A percentile compares a stretch with the other conserved stretches of the same genome.
phyloP scores from a whole-genome alignment of 495 filamentous ascomycete genomes.

The Xylaria grammica region DNA sequence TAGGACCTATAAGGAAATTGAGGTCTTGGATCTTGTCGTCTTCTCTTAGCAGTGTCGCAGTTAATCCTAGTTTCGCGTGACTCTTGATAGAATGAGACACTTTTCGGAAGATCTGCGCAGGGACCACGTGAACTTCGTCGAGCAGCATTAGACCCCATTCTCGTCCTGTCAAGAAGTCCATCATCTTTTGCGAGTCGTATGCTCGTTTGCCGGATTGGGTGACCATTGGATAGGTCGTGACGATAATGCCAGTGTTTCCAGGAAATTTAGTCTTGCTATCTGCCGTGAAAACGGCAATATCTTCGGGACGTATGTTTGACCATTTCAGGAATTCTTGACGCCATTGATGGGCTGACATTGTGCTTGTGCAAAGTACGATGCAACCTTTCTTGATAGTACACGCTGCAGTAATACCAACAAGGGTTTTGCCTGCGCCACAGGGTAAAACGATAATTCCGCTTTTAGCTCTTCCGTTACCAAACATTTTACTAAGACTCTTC shows the following conservation, averaged over 20 bases:
- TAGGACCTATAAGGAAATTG: conserved; percentile 97
- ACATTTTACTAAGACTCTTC: conserved; percentile 98
- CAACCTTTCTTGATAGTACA: conserved; percentile 97
- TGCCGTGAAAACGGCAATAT: conserved; percentile 93
- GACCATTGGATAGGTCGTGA: conserved; percentile 98
- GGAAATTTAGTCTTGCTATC: conserved; percentile 91
- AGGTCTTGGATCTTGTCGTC: conserved; percentile 98
- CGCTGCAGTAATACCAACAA: conserved; percentile 95
- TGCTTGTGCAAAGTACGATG: conserved; percentile 93
- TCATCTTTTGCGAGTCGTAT: conserved; percentile 94
- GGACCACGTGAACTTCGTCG: conserved; percentile 98
- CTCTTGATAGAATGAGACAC: conserved; percentile 90
- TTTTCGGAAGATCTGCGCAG: conserved; percentile 91
- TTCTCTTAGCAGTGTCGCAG: conserved; percentile 91
- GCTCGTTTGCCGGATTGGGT: conserved; percentile 81
- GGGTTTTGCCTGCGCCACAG: conserved; percentile 95
- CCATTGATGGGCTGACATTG: conserved; percentile 99
- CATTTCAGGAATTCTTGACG: conserved; percentile 93
- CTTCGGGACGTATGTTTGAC: conserved; percentile 94
- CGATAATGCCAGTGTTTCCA: conserved; percentile 89
- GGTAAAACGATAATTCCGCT: conserved; percentile 97
- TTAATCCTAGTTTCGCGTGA: conserved; percentile 95
- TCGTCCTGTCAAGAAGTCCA: conserved; percentile 88
- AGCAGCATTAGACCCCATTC: conserved; percentile 99
- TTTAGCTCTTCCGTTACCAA: conserved; percentile 94